phyloP scores from a whole-genome alignment of 352 stramenopile genomes.

The Peronosclerospora sorghi region DNA sequence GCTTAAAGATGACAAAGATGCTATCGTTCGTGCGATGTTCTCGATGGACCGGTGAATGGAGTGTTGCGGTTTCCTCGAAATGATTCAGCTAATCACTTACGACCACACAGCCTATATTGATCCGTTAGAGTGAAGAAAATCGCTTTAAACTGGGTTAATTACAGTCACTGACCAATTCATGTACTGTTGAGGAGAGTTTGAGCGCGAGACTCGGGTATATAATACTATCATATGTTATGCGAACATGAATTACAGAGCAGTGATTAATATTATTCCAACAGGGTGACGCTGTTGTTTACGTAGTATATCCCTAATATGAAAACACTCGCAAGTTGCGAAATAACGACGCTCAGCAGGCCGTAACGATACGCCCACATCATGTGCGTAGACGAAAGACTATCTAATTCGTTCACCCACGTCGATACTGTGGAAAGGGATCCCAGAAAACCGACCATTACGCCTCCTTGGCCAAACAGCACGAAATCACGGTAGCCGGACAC shows the following conservation, averaged over 20 bases:
- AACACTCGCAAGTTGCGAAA: slow-evolving; percentile 44
- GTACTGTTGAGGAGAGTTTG: too few species aligned
- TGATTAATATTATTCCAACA: slow-evolving; percentile 17
- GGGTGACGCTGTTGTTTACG: slow-evolving; percentile 26
- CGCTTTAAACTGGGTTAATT: too few species aligned
- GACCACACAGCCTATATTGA: neutral
- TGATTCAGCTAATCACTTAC: neutral
- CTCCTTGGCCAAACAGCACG: slow-evolving; percentile 34
- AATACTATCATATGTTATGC: too few species aligned
- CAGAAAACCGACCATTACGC: slow-evolving; percentile 36
- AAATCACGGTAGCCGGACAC: slow-evolving; percentile 25
- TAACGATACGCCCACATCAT: slow-evolving; percentile 48
- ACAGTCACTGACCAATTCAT: too few species aligned
- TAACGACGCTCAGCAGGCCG: slow-evolving; percentile 29
- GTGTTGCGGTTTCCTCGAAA: neutral
- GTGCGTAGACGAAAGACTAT: slow-evolving; percentile 32
- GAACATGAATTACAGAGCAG: too few species aligned
- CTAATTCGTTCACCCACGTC: slow-evolving; percentile 53
- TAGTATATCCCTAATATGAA: slow-evolving; percentile 44
- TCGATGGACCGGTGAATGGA: slow-evolving; percentile 7
- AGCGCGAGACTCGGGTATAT: too few species aligned
- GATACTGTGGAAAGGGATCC: slow-evolving; percentile 65
- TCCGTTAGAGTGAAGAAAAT: too few species aligned
- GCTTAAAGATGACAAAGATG: slow-evolving; percentile 18
- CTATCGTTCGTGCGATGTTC: slow-evolving; percentile 22